Base-by-base conservation (phyloP, 495 filamentous ascomycete species). In the Rhypophila decipiens region DNA sequence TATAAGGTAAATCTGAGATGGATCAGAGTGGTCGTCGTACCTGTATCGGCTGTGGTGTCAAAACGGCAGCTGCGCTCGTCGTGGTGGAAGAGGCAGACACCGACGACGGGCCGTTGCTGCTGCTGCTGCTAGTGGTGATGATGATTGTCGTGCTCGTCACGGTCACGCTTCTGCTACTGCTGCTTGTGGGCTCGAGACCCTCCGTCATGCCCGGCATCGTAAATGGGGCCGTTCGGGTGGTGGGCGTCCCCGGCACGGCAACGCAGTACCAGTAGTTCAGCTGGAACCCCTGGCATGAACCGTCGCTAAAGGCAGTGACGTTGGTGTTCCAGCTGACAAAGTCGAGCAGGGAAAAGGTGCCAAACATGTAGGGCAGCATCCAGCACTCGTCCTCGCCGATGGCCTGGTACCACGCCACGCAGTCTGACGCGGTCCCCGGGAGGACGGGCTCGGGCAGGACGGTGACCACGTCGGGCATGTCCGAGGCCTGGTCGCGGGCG, bases 181-280 rank as follows among this genome's bases (percentile, higher is more conserved):
- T n/a, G n/a, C n/a, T n/a, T n/a, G n/a, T n/a, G n/a, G n/a, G n/a
- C n/a, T n/a, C n/a, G n/a, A n/a, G n/a, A n/a, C 24, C 24, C 38
- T 22, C 13, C 34, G 4, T 4, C 13, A 12, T 5, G 4, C 12
- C 34, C 34, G 36, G 45, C 12, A 47, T 19, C 18, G 49, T 33
- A 2, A 45, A 22, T 17, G 39, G 15, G 0, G 43, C 47, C 17
- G 56, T 35, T 24, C 47, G 43, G 1, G 52, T 52, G 2, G 49
- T 47, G 5, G 52, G 52, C 5, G 52, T 55, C 19, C 43, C 51
- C 1, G 57, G 51, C 12, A 56, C 50, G 18, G 51, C 40, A 47
- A 65, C 60, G 42, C 60, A 65, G 57, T 65, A 65, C 24, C 41
- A 51, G 37, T 41, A 35, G 42, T 41, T 42, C 24, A n/a, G 2